Base-by-base conservation (phyloP, 192 early-diverging fungal species). In the Coemansia sp. region DNA sequence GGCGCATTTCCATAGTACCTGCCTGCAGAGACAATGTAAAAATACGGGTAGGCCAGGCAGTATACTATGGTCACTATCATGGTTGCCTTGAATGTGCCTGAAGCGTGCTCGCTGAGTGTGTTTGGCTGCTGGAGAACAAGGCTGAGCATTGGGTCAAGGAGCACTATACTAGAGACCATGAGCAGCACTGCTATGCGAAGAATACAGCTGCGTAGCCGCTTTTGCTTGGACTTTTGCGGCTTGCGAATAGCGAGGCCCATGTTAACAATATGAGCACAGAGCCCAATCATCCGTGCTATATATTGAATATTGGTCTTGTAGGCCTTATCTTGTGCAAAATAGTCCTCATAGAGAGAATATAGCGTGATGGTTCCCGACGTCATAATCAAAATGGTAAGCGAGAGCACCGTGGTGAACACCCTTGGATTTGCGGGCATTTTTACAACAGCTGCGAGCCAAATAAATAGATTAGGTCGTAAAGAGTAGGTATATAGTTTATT, bases 81-180 rank as follows among this genome's bases (percentile, higher is more conserved):
- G 5, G 43, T 22, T 9, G 43, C n/a, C 11, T 28, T 45, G 24
- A 45, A 45, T n/a, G 43, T 45, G 25, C 43, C 43, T n/a, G 25
- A 11, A 9, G 43, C 43, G 17, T 45, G 43, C 43, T 45, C 43
- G 9, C 25, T 27, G 25, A 45, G 3, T 3, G 9, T 25, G 1
- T 45, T 27, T 2, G 43, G 5, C 4, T 23, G 25, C 3, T 25
- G 8, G 25, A 23, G 9, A 5, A 28, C 26, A 3, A 45, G 13
- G 26, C 43, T 45, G 25, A 45, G 10, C 43, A 45, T 45, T 22
- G 43, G 43, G 26, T 45, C 43, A 23, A 45, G 17, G 18, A 45
- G 17, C 3, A 45, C 43, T 7, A 28, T 45, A 7, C 43, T 28
- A 11, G 18, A 15, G 0, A 45, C 43, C 23, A 45, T 22, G 0